Evolutionary conservation across 306 rosid genomes (phyloP), one percentile per base, ranked within the genome.

Genomic region (Castanospermum australe): DNA sequence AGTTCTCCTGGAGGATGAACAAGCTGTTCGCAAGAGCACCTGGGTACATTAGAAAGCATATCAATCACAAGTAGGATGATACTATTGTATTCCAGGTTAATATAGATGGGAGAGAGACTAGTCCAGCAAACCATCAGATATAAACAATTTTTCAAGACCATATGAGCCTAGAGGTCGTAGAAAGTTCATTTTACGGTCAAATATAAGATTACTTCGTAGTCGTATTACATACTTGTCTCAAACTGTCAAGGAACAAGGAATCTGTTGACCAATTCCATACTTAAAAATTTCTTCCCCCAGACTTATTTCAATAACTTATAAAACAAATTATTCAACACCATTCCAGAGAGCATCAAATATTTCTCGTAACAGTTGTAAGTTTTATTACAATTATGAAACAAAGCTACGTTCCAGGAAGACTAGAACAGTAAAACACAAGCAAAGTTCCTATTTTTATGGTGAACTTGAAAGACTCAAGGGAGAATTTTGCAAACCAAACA

Each of bases 1-100:
- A 33, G 86, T 62, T 85, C 67, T 86, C 89, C 89, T 74, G 71
- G 88, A 81, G 42, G 87, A 77, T 18, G 89, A 84, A 74, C 65
- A 88, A 54, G 90, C 82, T 72, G 90, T 84, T 75, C 82, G 90
- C 0, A 85, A 86, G 21, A 91, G 82, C 72, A 89, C 93, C 98
- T 95, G 83, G 24, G 42, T 2, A 72, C n/a, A 79, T 67, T 66
- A 54, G 71, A 77, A 20, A 80, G 45, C 75, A 39, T 32, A 67
- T 84, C 79, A 80, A 71, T 54, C 42, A 36, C 22, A 35, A 71
- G 44, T 21, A 47, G 17, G 42, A 54, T 35, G 28, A 32, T 12
- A 38, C 22, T 32, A 48, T 41, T 2, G 10, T 32, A 32, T 33
- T 70, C 25, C 75, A 65, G 18, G 36, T 62, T 64, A 50, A 14